A percentile compares a stretch with the other conserved stretches of the same genome.
Evolutionary conservation across 2,329 filamentous ascomycete species (phyloP).

Genomic region (Penicillium aurantiogriseum): DNA sequence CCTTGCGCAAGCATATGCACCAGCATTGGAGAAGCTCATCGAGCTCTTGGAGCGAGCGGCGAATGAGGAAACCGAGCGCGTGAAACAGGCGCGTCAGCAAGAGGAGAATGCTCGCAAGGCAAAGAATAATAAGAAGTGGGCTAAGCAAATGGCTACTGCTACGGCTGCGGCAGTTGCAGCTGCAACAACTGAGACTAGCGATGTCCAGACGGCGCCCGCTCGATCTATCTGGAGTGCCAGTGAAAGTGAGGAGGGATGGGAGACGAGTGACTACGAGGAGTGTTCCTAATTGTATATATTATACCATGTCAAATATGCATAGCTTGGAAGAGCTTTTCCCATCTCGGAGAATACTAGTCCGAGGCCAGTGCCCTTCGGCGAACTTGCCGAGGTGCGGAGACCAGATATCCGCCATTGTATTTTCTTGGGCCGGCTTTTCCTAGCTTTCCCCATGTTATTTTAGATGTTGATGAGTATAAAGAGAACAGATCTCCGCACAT

Average conservation of each 20-base stretch:
- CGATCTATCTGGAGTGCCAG: constrained; percentile 35
- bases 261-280: constrained; percentile 26
- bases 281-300: constrained; percentile 5
- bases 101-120: constrained; percentile 24
- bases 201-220: constrained; percentile 5
- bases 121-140: constrained; percentile 25
- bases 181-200: constrained; percentile 6
- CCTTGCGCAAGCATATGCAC: constrained; percentile 56
- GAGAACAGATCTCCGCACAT: not conserved
- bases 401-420: not conserved
- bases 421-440: not conserved
- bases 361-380: not conserved
- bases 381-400: constrained; percentile 9
- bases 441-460: not conserved
- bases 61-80: constrained; percentile 28
- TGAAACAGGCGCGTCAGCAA: constrained; percentile 20
- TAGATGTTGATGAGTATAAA: not conserved
- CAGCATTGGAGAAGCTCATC: constrained; percentile 55
- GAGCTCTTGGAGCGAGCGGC: constrained; percentile 38
- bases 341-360: not conserved
- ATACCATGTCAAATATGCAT: not conserved
- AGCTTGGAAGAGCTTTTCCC: not conserved
- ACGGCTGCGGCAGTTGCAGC: constrained; percentile 8
- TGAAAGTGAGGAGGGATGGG: constrained; percentile 40
- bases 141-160: constrained; percentile 15